These are phyloP conservation scores for Westerdykella aurantiaca DNA, from an alignment of 2,329 filamentous ascomycete genomes.

Conservation along the genomic window DNA sequence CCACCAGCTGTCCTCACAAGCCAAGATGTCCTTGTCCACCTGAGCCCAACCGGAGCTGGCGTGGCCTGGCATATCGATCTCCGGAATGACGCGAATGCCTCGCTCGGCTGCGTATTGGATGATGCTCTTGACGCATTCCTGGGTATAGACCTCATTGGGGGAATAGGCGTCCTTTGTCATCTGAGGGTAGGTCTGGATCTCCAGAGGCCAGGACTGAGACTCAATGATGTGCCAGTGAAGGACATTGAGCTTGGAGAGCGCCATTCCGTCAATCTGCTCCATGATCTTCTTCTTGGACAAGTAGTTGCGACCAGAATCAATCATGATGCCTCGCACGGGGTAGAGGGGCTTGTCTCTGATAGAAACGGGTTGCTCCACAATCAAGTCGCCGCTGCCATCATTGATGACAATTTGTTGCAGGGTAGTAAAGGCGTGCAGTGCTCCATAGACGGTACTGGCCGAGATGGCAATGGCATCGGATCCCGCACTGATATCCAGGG, in stretches of 20 bases:
- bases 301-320: slow-evolving; percentile 52
- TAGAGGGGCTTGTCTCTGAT: slow-evolving; percentile 50
- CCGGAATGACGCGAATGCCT: slow-evolving; percentile 55
- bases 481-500: slow-evolving; percentile 38
- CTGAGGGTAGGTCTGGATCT: slow-evolving; percentile 46
- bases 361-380: slow-evolving; percentile 50
- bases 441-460: slow-evolving; percentile 50
- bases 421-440: slow-evolving; percentile 53
- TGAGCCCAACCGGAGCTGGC: slow-evolving; percentile 52
- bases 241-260: slow-evolving; percentile 53
- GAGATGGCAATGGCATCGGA: slow-evolving; percentile 43
- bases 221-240: slow-evolving; percentile 55
- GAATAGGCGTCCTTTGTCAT: slow-evolving; percentile 54
- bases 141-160: slow-evolving; percentile 43
- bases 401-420: slow-evolving; percentile 52
- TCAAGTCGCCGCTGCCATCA: slow-evolving; percentile 40
- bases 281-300: slow-evolving; percentile 47
- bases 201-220: slow-evolving; percentile 51
- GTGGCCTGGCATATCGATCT: slow-evolving; percentile 59
- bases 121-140: slow-evolving; percentile 40
- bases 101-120: slow-evolving; percentile 50
- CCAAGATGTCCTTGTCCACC: slow-evolving; percentile 51
- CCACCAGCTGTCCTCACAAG: slow-evolving; percentile 56
- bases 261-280: slow-evolving; percentile 52
- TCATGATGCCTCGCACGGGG: slow-evolving; percentile 51